Evolutionary conservation across 805 yeast genomes (phyloP), one percentile per base, ranked within the genome.

Genomic region (Pichia cephalocereana): DNA sequence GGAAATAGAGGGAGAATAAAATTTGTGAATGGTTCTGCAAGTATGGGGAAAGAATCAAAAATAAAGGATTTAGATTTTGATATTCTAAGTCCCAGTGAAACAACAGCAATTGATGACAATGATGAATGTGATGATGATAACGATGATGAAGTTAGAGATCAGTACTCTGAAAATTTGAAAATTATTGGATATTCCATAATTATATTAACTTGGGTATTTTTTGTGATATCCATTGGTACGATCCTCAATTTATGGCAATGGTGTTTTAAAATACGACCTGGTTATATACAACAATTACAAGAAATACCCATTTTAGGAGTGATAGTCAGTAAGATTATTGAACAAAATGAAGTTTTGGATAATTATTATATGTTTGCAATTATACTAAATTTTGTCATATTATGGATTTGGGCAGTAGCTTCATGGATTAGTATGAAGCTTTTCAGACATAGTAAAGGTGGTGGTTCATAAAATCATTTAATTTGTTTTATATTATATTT

Each of bases 341-440:
- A 45, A 18, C 49, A 46, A 38, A 44, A 47, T 15, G 31, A 41
- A 43, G 43, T 58, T 5, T 40, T 61, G 9, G 60, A 59, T 36
- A 57, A 60, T 36, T 67, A 67, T 48, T 64, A 65, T 41, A 49
- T 66, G 3, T 61, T 59, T 47, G 48, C 57, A 8, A 57, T 67
- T 40, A 59, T 64, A 26, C 52, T 67, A 23, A 65, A 59, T 38
- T 65, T 62, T 46, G 66, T 62, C 23, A 56, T 67, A 5, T 44
- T 67, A 4, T 80, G 86, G 85, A 62, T 79, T 6, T 86, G 95
- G 95, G 78, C 89, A 40, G 65, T 80, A 10, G 66, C 75, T 4
- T 78, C 89, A 11, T 86, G 95, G 95, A 70, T 80, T 41, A 90
- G 93, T 37, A 71, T 86, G 75, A 86, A 86, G 63, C 67, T 86